Base-by-base conservation (phyloP, 345 rosid species). In the Rhizophora mangle region DNA sequence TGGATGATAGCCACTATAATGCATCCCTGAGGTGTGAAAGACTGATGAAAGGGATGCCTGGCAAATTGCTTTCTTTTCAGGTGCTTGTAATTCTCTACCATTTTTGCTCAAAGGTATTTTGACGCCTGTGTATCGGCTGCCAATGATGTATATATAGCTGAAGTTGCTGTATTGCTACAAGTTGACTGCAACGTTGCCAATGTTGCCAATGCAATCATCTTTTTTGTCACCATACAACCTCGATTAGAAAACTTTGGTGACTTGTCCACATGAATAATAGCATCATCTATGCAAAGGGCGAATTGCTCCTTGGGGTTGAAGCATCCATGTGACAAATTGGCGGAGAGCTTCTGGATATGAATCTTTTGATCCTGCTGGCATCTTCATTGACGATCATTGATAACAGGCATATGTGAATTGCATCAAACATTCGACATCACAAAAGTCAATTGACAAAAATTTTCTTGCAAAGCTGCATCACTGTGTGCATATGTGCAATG, bases 311-410 rank as follows among this genome's bases (percentile, higher is more conserved):
- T 92, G 96, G 1, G 97, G 88, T 82, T 92, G 99, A 74, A 92
- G 91, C 99, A 95, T 90, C 99, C 98, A 95, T 58, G 82, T 87
- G 63, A 95, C 91, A 27, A 95, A 92, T 77, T 90, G 88, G 79
- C 87, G 98, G 34, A 95, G 88, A 36, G 96, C 91, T 46, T 92
- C 98, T 31, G 98, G 98, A 62, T 90, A 92, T 22, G 91, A 84
- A 30, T 86, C 82, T 69, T 86, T 92, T 24, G 97, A 92, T 76
- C 97, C 96, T 31, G 85, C 80, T 30, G 99, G 98, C 54, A 13
- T 37, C 36, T 15, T 1, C 8, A 56, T 69, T 26, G 63, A 60
- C 60, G 58, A 63, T 34, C 6, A 6, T 4, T 34, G 7, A 34
- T 6, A 5, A 34, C 5, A 6, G 6, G 36, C 36, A 34, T 34